Conservation (phyloP, 257 asterid species). For the Nicotiana sylvestris region DNA sequence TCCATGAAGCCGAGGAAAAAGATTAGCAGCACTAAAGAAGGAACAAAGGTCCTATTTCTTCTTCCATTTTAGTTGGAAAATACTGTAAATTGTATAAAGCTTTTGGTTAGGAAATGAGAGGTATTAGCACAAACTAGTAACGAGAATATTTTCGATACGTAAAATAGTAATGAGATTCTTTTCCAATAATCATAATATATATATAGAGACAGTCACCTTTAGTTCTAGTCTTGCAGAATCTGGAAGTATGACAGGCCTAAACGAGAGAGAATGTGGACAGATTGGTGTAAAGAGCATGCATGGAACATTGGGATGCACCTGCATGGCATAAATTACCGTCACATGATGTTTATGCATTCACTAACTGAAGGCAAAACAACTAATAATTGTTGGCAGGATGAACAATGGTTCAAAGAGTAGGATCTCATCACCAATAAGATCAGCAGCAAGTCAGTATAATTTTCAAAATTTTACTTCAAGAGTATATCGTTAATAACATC, state of each 20-base stretch:
- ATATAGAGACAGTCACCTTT: constrained; percentile 46
- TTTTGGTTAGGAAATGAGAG: background rate
- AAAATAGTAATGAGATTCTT: background rate
- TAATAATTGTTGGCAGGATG: constrained; percentile 7
- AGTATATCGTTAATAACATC: background rate
- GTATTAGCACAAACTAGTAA: background rate
- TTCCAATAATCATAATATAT: background rate
- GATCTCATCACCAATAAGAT: background rate
- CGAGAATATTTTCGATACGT: background rate
- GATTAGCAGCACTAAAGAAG: background rate
- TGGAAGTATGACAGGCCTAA: constrained; percentile 97
- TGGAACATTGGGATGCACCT: constrained; percentile 99
- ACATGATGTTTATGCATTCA: background rate
- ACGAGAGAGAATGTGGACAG: constrained; percentile 96
- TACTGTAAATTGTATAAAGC: background rate
- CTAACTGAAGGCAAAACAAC: background rate
- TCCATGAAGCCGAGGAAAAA: background rate
- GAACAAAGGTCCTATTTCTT: background rate
- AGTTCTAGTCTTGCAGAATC: constrained; percentile 93
- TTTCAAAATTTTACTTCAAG: background rate
- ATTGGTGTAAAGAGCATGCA: constrained; percentile 99
- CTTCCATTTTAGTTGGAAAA: constrained; percentile 7
- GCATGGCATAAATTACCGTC: constrained; percentile 23
- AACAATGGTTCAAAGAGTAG: background rate
- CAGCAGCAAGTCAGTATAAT: background rate